Evolutionary conservation across 108 stramenopile species (phyloP), one percentile per base, ranked within the genome.

Genomic region (Epithemia pelagica): DNA sequence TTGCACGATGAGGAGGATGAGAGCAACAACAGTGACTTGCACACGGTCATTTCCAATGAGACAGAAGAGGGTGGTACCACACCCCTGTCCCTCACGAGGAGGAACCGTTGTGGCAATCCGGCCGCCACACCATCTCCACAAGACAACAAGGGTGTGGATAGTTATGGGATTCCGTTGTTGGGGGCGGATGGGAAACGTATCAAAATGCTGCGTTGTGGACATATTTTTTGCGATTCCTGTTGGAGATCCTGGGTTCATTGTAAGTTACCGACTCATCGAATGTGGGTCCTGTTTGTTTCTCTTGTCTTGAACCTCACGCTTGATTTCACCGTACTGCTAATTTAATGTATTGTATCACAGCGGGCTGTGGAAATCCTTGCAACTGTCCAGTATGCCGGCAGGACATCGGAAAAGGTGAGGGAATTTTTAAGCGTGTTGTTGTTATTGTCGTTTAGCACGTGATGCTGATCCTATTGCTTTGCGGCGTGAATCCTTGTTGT

Each of bases 201-300:
- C 1, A 91, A 90, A 62, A 58, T 90, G 33, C 66, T 95, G 30
- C 89, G 90, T 54, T 95, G 94, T 67, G 94, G 94, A 3, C 94
- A 95, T 64, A 82, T 91, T 24, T 95, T 95, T 76, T 89, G 90
- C 64, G 78, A 86, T 32, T 78, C 85, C 2, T 95, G 94, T 67
- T 95, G 91, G 91, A 85, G 73, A 66, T 66, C 60, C 27, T 93
- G 88, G 88, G 82, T 87, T 0, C 80, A 85, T 63, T 83, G 37
- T 46, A 46, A 46, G 37, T 46, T 46, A n/a, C n/a, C n/a, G n/a
- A n/a, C n/a, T n/a, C n/a, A n/a, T n/a, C n/a, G n/a, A n/a, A n/a
- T n/a, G n/a, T n/a, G n/a, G n/a, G n/a, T n/a, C n/a, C n/a, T n/a
- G n/a, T n/a, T n/a, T n/a, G n/a, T n/a, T n/a, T n/a, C n/a, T n/a